These are phyloP conservation scores for Sugiyamaella lignohabitans DNA, from an alignment of 805 yeast species.

Conservation along the genomic window DNA sequence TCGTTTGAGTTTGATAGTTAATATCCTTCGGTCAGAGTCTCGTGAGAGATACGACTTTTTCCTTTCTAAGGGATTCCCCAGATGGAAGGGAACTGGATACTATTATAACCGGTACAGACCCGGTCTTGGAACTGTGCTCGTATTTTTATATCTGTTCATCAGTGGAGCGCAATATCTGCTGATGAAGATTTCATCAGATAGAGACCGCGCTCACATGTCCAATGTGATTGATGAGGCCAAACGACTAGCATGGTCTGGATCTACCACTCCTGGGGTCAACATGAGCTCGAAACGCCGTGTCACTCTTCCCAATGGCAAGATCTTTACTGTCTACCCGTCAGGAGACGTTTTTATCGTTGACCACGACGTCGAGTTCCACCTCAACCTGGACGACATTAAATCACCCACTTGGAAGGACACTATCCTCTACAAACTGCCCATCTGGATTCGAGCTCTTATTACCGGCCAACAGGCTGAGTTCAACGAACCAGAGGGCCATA, in stretches of 20 bases:
- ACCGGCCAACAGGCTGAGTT: slow-evolving; percentile 16
- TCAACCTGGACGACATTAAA: slow-evolving; percentile 26
- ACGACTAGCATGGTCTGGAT: slow-evolving; percentile 25
- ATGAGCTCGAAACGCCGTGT: slow-evolving; percentile 23
- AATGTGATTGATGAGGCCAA: slow-evolving; percentile 29
- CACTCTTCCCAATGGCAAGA: slow-evolving; percentile 25
- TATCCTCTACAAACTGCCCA: slow-evolving; percentile 25
- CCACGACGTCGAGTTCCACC: slow-evolving; percentile 25
- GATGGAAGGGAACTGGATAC: slow-evolving; percentile 65
- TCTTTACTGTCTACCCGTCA: slow-evolving; percentile 31
- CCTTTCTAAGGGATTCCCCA: slow-evolving; percentile 77
- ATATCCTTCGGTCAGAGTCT: slow-evolving; percentile 57
- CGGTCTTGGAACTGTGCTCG: slow-evolving; percentile 45
- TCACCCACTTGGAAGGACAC: slow-evolving; percentile 33
- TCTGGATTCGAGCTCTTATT: slow-evolving; percentile 15
- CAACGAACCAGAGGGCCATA: slow-evolving; percentile 6
- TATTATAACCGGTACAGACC: slow-evolving; percentile 62
- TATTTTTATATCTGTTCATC: slow-evolving; percentile 45
- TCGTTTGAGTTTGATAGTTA: slow-evolving; percentile 66
- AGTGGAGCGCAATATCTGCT: slow-evolving; percentile 54
- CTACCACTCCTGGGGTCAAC: slow-evolving; percentile 12
- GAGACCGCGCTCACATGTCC: slow-evolving; percentile 50
- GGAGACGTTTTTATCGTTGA: slow-evolving; percentile 30
- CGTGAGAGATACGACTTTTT: slow-evolving; percentile 81
- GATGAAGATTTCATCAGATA: slow-evolving; percentile 46